Evolutionary conservation across 148 eudicot species (phyloP).

Genomic region (Camellia granthamiana): DNA sequence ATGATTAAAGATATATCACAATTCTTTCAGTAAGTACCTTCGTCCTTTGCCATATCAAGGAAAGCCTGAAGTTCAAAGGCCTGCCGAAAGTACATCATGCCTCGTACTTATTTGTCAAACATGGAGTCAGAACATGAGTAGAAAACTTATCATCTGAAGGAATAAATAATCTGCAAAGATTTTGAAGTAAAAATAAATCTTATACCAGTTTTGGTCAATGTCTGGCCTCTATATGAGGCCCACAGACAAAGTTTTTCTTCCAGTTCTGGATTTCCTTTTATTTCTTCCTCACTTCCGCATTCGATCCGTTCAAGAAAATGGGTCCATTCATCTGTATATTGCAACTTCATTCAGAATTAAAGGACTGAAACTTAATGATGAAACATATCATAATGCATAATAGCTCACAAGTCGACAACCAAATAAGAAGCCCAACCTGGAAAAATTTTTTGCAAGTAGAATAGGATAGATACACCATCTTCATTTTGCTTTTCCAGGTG

Average conservation of each 20-base stretch:
- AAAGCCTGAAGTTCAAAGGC: slow-evolving; percentile 76
- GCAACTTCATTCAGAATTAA: slow-evolving; percentile 9
- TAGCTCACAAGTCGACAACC: not conserved
- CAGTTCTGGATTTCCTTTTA: slow-evolving; percentile 34
- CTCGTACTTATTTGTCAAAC: slow-evolving; percentile 45
- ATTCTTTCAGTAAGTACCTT: slow-evolving; percentile 32
- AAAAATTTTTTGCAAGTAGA: slow-evolving; percentile 65
- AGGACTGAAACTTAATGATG: not conserved
- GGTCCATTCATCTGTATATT: slow-evolving; percentile 57
- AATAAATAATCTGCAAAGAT: not conserved
- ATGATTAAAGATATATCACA: not conserved
- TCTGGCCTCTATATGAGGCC: slow-evolving; percentile 81
- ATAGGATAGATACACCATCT: slow-evolving; percentile 72
- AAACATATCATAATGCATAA: not conserved
- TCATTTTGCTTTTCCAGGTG: slow-evolving; percentile 49
- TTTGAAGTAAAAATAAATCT: not conserved
- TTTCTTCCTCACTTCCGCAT: slow-evolving; percentile 39
- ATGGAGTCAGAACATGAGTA: slow-evolving; percentile 11
- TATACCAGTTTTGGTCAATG: slow-evolving; percentile 65
- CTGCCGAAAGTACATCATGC: slow-evolving; percentile 77
- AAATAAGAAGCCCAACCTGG: slow-evolving; percentile 43
- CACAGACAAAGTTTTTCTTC: slow-evolving; percentile 61
- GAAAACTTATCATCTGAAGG: not conserved
- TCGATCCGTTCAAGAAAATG: slow-evolving; percentile 58
- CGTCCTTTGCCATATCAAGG: slow-evolving; percentile 69